Conservation (phyloP, 768 basidiomycete genomes). For the Pleurotus ostreatus region DNA sequence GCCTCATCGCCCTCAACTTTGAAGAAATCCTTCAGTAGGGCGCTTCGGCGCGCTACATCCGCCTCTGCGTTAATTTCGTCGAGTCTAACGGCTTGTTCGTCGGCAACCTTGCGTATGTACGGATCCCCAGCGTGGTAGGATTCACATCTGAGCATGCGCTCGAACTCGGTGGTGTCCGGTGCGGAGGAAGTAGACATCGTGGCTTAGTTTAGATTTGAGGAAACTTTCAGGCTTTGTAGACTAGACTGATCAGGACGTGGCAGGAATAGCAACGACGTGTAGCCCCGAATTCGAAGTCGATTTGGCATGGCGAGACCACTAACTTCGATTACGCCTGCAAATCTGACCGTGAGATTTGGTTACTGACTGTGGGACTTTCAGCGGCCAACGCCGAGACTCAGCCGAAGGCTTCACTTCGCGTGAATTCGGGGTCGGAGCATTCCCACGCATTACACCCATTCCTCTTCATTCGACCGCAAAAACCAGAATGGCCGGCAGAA, state of each 20-base stretch:
- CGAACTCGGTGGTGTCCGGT: not conserved
- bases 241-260: too few relatives aligned
- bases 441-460: constrained; percentile 9
- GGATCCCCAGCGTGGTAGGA: constrained; percentile 3
- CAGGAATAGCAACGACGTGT: too few relatives aligned
- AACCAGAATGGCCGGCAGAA: constrained; percentile 62
- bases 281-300: too few relatives aligned
- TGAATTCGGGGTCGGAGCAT: constrained; percentile 8
- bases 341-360: too few relatives aligned
- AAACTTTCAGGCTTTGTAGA: too few relatives aligned
- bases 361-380: too few relatives aligned
- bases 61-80: not conserved
- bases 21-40: constrained; percentile 5
- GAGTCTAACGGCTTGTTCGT: not conserved
- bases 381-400: too few relatives aligned
- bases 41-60: not conserved
- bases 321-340: too few relatives aligned
- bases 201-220: too few relatives aligned
- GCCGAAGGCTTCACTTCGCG: not conserved
- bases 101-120: constrained; percentile 2
- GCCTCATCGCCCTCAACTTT: not conserved
- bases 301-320: too few relatives aligned
- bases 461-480: constrained; percentile 20
- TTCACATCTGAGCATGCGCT: constrained; percentile 1
- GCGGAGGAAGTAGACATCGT: too few relatives aligned